Conservation (phyloP, 495 filamentous ascomycete species). For the Jackrogersella minutella region DNA sequence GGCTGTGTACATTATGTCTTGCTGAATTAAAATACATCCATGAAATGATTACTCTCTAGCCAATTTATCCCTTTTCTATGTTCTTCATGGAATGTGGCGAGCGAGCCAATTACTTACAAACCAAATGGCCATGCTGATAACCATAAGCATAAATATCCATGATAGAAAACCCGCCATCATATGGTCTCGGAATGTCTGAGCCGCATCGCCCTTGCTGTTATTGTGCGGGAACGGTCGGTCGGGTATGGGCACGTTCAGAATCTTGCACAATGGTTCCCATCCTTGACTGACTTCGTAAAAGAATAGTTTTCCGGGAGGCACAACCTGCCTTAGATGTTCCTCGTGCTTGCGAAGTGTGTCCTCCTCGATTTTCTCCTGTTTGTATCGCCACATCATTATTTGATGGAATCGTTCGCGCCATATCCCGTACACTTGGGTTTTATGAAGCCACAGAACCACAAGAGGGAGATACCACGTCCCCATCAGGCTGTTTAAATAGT, state of each 20-base stretch:
- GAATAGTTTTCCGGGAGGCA: conserved; percentile 51
- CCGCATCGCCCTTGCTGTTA: conserved; percentile 45
- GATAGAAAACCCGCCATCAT: conserved; percentile 35
- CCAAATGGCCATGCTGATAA: conserved; percentile 36
- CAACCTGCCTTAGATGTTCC: conserved; percentile 45
- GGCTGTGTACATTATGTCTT: background rate
- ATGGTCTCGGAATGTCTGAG: conserved; percentile 39
- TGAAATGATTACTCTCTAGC: background rate
- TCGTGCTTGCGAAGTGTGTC: conserved; percentile 48
- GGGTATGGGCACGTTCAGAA: conserved; percentile 49
- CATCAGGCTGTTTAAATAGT: conserved; percentile 41
- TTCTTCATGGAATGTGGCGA: conserved; percentile 15
- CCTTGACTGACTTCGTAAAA: conserved; percentile 56
- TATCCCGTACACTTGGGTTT: conserved; percentile 41
- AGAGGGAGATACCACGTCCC: conserved; percentile 47
- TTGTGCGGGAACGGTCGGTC: conserved; percentile 48
- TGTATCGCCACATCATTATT: conserved; percentile 44
- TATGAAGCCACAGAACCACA: conserved; percentile 43
- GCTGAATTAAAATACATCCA: background rate
- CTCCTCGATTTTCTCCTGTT: conserved; percentile 42
- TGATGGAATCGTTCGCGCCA: conserved; percentile 43
- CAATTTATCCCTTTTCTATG: conserved; percentile 2
- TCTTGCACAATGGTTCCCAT: conserved; percentile 52
- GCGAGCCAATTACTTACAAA: conserved; percentile 26
- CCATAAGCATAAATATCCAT: conserved; percentile 40